Evolutionary conservation across 2,329 filamentous ascomycete genomes (phyloP).

Genomic region (Apiospora arundinis): DNA sequence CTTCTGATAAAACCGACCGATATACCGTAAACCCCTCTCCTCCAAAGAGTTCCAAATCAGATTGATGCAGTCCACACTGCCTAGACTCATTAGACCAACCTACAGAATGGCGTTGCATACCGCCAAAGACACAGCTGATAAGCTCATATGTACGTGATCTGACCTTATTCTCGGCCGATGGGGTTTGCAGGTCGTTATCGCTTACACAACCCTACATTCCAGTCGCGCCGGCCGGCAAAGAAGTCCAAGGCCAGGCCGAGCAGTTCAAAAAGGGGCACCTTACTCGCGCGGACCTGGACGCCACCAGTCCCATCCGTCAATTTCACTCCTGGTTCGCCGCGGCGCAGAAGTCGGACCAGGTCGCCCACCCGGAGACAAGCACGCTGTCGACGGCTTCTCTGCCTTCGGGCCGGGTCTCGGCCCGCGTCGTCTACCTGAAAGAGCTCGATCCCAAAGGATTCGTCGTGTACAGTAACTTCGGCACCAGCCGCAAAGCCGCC

Average conservation of each 20-base stretch:
- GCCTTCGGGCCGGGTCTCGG: constrained; percentile 82
- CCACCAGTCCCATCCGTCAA: constrained; percentile 73
- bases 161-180: background rate
- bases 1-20: constrained; percentile 1
- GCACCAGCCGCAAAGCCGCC: constrained; percentile 70
- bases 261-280: constrained; percentile 76
- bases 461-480: constrained; percentile 94
- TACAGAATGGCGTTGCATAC: constrained; percentile 53
- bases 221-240: constrained; percentile 70
- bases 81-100: constrained; percentile 21
- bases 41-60: background rate
- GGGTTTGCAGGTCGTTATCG: background rate
- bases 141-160: constrained; percentile 56
- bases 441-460: constrained; percentile 85
- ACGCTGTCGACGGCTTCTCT: constrained; percentile 84
- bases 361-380: constrained; percentile 86
- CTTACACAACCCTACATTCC: constrained; percentile 3
- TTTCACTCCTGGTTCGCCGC: constrained; percentile 90
- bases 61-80: constrained; percentile 25
- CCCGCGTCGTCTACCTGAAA: constrained; percentile 92
- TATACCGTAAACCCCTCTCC: background rate
- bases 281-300: constrained; percentile 63
- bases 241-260: constrained; percentile 68
- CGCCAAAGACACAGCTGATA: constrained; percentile 43
- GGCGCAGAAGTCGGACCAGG: constrained; percentile 58